These are phyloP conservation scores for Penicillium fimorum DNA, from an alignment of 495 filamentous ascomycete species.

Conservation along the genomic window DNA sequence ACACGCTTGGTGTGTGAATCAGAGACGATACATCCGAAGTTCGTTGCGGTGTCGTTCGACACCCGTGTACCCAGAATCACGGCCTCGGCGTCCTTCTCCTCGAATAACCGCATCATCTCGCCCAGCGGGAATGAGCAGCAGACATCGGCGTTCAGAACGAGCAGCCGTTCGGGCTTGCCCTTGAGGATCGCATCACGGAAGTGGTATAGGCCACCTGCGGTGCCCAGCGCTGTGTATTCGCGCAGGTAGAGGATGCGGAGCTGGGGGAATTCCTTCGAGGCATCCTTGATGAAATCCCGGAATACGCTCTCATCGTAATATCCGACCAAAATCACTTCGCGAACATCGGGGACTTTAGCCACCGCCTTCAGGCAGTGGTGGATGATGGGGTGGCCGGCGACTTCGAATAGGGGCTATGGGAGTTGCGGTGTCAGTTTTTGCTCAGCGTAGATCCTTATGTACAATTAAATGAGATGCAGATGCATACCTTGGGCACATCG, in stretches of 20 bases:
- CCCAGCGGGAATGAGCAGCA: conserved; percentile 98
- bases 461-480: conserved; percentile 2
- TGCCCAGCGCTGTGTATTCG: conserved; percentile 96
- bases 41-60: conserved; percentile 84
- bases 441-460: not conserved
- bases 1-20: conserved; percentile 94
- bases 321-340: conserved; percentile 94
- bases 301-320: conserved; percentile 98
- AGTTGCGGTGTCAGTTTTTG: conserved; percentile 21
- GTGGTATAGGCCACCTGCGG: conserved; percentile 95
- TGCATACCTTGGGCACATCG: conserved; percentile 87
- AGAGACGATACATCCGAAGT: conserved; percentile 97
- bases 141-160: conserved; percentile 97
- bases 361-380: conserved; percentile 94
- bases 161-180: conserved; percentile 89
- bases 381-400: conserved; percentile 97
- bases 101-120: conserved; percentile 91
- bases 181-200: conserved; percentile 99
- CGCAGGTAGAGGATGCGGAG: conserved; percentile 93
- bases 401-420: conserved; percentile 90
- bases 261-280: conserved; percentile 78
- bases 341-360: conserved; percentile 85
- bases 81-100: conserved; percentile 94
- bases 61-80: conserved; percentile 95
- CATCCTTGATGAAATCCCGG: conserved; percentile 95